These are phyloP conservation scores for Diutina rugosa DNA, from an alignment of 1,139 yeast species.

Conservation along the genomic window DNA sequence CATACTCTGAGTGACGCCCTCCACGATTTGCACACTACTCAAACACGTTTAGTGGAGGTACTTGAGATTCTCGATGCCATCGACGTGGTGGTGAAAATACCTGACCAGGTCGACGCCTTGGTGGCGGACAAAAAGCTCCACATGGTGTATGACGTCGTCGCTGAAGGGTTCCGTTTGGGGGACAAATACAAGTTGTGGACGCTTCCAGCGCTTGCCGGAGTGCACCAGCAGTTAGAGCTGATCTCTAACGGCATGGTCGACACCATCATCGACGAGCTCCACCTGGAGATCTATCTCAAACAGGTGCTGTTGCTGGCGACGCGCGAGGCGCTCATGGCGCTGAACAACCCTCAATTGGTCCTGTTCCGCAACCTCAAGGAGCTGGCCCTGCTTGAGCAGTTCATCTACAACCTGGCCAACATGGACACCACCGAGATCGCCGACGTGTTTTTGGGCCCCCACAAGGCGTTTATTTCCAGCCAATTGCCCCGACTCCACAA, in stretches of 20 bases:
- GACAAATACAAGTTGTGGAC: slow-evolving; percentile 50
- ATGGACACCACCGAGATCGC: slow-evolving; percentile 44
- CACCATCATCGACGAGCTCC: slow-evolving; percentile 64
- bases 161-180: slow-evolving; percentile 42
- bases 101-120: slow-evolving; percentile 51
- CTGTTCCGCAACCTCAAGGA: slow-evolving; percentile 9
- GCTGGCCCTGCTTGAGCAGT: slow-evolving; percentile 42
- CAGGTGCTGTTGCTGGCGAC: background rate
- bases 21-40: slow-evolving; percentile 51
- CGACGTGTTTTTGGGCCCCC: slow-evolving; percentile 30
- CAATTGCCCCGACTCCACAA: slow-evolving; percentile 23
- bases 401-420: slow-evolving; percentile 42
- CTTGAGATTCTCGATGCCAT: slow-evolving; percentile 62
- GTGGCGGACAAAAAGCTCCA: slow-evolving; percentile 58
- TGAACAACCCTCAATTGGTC: background rate
- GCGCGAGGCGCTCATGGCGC: background rate
- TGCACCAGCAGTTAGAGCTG: slow-evolving; percentile 43
- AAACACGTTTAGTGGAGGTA: slow-evolving; percentile 53
- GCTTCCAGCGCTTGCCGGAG: slow-evolving; percentile 44
- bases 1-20: slow-evolving; percentile 43
- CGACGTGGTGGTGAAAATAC: slow-evolving; percentile 44
- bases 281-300: slow-evolving; percentile 43
- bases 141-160: slow-evolving; percentile 53
- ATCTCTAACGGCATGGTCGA: slow-evolving; percentile 62
- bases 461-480: slow-evolving; percentile 17